A percentile compares a stretch with the other conserved stretches of the same genome.
Conservation (phyloP, 2,329 filamentous ascomycete species). For the Aspergillus calidoustus region DNA sequence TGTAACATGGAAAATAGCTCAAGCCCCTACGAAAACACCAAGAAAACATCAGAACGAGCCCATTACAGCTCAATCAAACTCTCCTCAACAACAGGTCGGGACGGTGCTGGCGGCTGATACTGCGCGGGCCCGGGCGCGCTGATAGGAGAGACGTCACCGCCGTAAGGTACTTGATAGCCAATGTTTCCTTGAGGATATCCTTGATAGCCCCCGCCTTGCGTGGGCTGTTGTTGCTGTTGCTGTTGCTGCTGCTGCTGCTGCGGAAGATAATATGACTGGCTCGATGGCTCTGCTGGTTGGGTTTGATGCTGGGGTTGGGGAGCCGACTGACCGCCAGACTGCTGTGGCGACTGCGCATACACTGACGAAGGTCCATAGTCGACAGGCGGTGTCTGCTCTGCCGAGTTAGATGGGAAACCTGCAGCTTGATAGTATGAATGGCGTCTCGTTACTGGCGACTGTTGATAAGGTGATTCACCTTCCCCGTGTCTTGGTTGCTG, state of each 20-base stretch:
- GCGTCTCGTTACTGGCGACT: conserved; percentile 27
- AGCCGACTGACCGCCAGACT: conserved; percentile 16
- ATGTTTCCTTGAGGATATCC: conserved; percentile 21
- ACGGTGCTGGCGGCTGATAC: conserved; percentile 26
- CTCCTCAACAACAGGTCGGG: conserved; percentile 34
- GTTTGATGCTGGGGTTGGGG: conserved; percentile 24
- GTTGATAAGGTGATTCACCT: conserved; percentile 25
- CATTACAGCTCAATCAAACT: conserved; percentile 37
- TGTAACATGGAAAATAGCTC: conserved; percentile 12
- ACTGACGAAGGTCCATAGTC: conserved; percentile 24
- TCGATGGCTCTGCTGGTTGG: conserved; percentile 21
- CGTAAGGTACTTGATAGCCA: conserved; percentile 22
- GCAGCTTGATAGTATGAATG: conserved; percentile 31
- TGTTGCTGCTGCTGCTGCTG: conserved; percentile 21
- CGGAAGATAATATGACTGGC: conserved; percentile 28
- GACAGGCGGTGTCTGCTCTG: conserved; percentile 22
- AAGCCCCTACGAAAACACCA: conserved; percentile 2
- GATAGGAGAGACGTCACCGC: conserved; percentile 26
- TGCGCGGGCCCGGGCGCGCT: conserved; percentile 23
- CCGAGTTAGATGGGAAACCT: conserved; percentile 21
- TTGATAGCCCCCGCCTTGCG: conserved; percentile 15
- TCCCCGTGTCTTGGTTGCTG: conserved; percentile 26
- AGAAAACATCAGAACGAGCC: background rate
- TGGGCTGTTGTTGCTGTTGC: conserved; percentile 14
- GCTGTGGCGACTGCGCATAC: conserved; percentile 24